phyloP scores from a whole-genome alignment of 768 basidiomycete genomes.

The Cystofilobasidium capitatum region DNA sequence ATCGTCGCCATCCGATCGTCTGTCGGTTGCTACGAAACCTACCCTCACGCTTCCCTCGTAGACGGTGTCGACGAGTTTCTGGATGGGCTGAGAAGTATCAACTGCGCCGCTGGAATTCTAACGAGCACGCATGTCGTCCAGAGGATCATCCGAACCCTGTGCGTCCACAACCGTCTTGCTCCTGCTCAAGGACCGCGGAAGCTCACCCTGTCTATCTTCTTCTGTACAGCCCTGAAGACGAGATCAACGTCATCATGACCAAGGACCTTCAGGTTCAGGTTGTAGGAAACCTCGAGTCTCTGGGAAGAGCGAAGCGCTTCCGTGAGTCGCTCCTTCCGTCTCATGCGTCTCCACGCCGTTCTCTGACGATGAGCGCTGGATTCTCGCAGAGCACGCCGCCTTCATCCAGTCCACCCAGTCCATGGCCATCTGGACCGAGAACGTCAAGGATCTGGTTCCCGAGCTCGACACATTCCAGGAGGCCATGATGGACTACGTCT shows the following conservation, averaged over 20 bases:
- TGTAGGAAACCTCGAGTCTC: slow-evolving; percentile 62
- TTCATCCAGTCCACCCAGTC: slow-evolving; percentile 78
- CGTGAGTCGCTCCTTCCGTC: slow-evolving; percentile 36
- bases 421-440: slow-evolving; percentile 76
- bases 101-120: slow-evolving; percentile 75
- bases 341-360: not conserved
- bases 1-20: slow-evolving; percentile 33
- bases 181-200: no score
- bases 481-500: slow-evolving; percentile 11
- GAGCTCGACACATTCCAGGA: slow-evolving; percentile 40
- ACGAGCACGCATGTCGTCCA: slow-evolving; percentile 40
- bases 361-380: no score
- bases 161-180: slow-evolving; percentile 9
- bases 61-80: slow-evolving; percentile 38
- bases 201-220: not conserved
- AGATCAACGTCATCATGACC: slow-evolving; percentile 46
- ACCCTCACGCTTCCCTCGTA: slow-evolving; percentile 9
- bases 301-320: slow-evolving; percentile 72
- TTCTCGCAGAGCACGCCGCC: slow-evolving; percentile 54
- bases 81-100: slow-evolving; percentile 62
- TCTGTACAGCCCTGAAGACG: not conserved
- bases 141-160: slow-evolving; percentile 34
- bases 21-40: slow-evolving; percentile 17
- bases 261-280: slow-evolving; percentile 73
- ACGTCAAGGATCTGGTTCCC: slow-evolving; percentile 61